phyloP scores from a whole-genome alignment of 352 stramenopile species.

The Pythium periplocum region DNA sequence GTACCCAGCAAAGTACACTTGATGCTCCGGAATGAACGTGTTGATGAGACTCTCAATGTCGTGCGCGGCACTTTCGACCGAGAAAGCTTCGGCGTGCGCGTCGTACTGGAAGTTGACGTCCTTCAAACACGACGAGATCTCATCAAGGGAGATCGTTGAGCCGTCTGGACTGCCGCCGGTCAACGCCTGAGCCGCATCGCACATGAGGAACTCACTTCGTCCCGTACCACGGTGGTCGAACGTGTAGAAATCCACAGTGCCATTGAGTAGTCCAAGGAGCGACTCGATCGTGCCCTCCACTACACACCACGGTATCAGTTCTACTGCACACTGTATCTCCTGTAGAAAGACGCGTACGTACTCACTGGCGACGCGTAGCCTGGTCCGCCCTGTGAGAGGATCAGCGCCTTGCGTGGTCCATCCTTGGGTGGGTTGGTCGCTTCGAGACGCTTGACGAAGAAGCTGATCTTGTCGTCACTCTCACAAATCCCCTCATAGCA shows the following conservation, averaged over 20 bases:
- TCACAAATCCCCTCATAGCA: slow-evolving; percentile 65
- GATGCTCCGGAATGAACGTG: slow-evolving; percentile 12
- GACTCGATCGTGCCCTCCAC: slow-evolving; percentile 10
- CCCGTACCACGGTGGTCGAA: slow-evolving; percentile 30
- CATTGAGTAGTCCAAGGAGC: slow-evolving; percentile 7
- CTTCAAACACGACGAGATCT: slow-evolving; percentile 16
- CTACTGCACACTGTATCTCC: not conserved
- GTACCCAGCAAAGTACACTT: slow-evolving; percentile 15
- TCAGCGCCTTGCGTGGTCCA: slow-evolving; percentile 4
- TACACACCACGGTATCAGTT: slow-evolving; percentile 1
- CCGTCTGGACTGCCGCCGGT: slow-evolving; percentile 11
- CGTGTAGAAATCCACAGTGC: slow-evolving; percentile 21
- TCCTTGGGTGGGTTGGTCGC: slow-evolving; percentile 1
- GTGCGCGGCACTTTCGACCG: slow-evolving; percentile 15
- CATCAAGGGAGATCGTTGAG: slow-evolving; percentile 8
- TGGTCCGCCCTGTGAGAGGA: slow-evolving; percentile 12
- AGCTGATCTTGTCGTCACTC: slow-evolving; percentile 42
- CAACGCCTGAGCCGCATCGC: slow-evolving; percentile 17
- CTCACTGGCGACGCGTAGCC: slow-evolving; percentile 7
- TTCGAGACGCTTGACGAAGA: slow-evolving; percentile 34
- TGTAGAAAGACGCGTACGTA: slow-evolving; percentile 6
- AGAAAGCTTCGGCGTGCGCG: slow-evolving; percentile 13
- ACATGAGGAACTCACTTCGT: slow-evolving; percentile 21
- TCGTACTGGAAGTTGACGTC: slow-evolving; percentile 23
- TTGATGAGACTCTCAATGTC: slow-evolving; percentile 19